A percentile compares a stretch with the other conserved stretches of the same genome.
These are phyloP conservation scores for Linderniella brevidens DNA, from an alignment of 257 asterid species.

Conservation along the genomic window DNA sequence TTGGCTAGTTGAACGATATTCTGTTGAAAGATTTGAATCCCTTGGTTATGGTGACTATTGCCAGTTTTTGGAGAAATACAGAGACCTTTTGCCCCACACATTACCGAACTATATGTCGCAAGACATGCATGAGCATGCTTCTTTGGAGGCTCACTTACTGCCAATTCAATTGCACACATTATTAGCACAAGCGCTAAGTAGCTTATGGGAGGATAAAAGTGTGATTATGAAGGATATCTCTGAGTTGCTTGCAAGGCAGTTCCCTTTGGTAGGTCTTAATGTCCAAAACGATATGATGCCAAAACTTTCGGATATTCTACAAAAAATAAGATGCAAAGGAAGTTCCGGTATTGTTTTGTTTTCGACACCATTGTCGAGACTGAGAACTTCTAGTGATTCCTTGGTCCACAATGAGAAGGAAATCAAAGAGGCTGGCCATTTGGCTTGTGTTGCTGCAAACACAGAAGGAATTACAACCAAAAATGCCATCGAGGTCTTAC, in stretches of 20 bases:
- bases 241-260: constrained; percentile 56
- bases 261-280: constrained; percentile 61
- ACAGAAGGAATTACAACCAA: constrained; percentile 40
- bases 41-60: constrained; percentile 72
- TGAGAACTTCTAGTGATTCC: constrained; percentile 14
- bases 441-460: constrained; percentile 12
- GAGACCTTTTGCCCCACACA: constrained; percentile 32
- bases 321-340: constrained; percentile 19
- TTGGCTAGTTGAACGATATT: constrained; percentile 46
- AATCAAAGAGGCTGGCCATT: constrained; percentile 14
- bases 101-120: constrained; percentile 34
- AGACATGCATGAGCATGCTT: constrained; percentile 20
- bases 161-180: constrained; percentile 56
- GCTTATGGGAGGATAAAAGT: constrained; percentile 27
- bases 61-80: constrained; percentile 51
- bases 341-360: constrained; percentile 40
- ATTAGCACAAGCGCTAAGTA: constrained; percentile 51
- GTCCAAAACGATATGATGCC: constrained; percentile 20
- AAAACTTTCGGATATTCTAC: constrained; percentile 17
- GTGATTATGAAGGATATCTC: constrained; percentile 27
- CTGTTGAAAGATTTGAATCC: constrained; percentile 37
- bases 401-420: constrained; percentile 19
- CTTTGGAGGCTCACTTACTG: constrained; percentile 54
- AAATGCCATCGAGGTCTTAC: constrained; percentile 54
- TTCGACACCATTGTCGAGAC: constrained; percentile 52